Base-by-base conservation (phyloP, 2,329 filamentous ascomycete species). In the Aspergillus glaucus region DNA sequence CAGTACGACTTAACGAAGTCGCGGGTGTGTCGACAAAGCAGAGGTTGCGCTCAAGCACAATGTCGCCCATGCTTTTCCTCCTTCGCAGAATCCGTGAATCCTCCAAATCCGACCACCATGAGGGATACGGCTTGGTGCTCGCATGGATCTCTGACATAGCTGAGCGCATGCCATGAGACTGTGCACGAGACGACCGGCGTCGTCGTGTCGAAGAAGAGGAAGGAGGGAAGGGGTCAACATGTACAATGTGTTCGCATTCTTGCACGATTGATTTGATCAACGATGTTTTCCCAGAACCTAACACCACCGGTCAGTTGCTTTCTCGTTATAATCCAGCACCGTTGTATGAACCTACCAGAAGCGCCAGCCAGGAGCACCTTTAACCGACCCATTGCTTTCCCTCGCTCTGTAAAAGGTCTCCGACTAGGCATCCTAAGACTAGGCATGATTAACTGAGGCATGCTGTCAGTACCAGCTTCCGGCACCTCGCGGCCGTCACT, bases 401-500 rank as follows among this genome's bases (percentile, higher is more conserved):
- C 93, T 43, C 80, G 80, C n/a, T 87, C 82, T 0, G 93, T 96
- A 66, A 97, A 97, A 0, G 91, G 91, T 45, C 90, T 80, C 44
- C 93, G 83, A 52, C 82, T 87, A 3, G 93, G 92, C 81, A 98
- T 93, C 53, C 82, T 84, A 60, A 98, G 85, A 62, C 90, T 95
- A 4, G 93, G 93, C 93, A 98, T 98, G 51, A 98, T 88, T n/a
- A 98, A 79, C 67, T 97, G 91, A n/a, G 74, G 72, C 10, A 71
- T 60, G 61, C 72, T 67, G 50, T 70, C 68, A 24, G 63, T 60
- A 3, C 51, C 56, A 28, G 66, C 47, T 44, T 61, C 60, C 8
- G 60, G 59, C 7, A 65, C 63, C 6, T 54, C 57, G 8, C 51
- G 47, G 10, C 51, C 45, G 15, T 63, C 62, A 32, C 74, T 76